Base-by-base conservation (phyloP, 805 yeast genomes). In the Saccharomycopsis sp. region DNA sequence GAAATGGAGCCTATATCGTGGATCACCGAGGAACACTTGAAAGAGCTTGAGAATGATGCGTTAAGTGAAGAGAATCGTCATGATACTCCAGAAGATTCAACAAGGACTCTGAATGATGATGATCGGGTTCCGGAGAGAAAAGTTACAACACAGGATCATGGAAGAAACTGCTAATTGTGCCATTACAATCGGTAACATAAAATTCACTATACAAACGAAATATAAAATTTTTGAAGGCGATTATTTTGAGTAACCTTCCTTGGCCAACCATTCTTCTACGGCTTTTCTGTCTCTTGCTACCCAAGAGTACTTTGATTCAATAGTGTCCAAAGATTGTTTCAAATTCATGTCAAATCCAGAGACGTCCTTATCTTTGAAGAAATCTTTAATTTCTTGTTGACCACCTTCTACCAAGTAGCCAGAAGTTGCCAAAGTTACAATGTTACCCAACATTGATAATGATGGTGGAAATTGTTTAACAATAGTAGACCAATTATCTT, bases 391-490 rank as follows among this genome's bases (percentile, higher is more conserved):
- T 46, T 70, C 72, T 19, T 68, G 66, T 53, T 70, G 70, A 51
- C 77, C 77, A 27, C 68, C 74, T 29, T 63, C 60, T 43, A 75
- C 73, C 23, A 87, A 72, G 64, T 77, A 81, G 1, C 82, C 77
- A 20, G 78, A 64, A 32, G 85, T 72, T 39, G 80, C 65, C 28
- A 83, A 51, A 26, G 71, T 68, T 32, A 90, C 83, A 47, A 93
- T 79, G 16, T 81, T 69, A 17, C 90, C 83, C 55, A 90, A 70
- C 85, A 88, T 77, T 20, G 87, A 72, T 52, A 82, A 72, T 9
- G 86, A 82, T 13, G 95, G 86, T 41, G 97, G 96, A 59, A 87
- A 73, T 56, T 72, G 67, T 60, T 76, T 71, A 54, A 65, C 64
- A 49, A 90, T 59, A 37, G 67, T 72, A 46, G 77, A 87, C 90